A percentile compares a stretch with the other conserved stretches of the same genome.
Conservation (phyloP, 2,329 filamentous ascomycete species). For the Alternaria triticimaculans region DNA sequence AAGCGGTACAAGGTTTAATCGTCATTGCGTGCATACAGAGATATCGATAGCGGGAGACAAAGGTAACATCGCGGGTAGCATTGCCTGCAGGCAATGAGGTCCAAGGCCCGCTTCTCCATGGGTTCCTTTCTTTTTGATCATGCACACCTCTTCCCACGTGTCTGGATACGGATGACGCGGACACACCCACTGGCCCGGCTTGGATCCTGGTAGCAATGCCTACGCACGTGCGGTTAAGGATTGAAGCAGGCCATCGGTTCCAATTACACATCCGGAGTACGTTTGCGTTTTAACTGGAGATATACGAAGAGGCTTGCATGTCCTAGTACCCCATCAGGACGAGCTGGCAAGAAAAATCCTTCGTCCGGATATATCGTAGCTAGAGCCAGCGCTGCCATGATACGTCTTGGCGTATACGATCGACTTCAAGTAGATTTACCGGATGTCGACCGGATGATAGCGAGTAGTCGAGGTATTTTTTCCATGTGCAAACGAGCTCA, state of each 20-base stretch:
- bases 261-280: neutral
- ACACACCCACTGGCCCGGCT: neutral
- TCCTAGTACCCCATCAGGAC: neutral
- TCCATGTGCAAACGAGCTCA: neutral
- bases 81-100: neutral
- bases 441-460: neutral
- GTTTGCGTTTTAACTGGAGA: neutral
- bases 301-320: neutral
- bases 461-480: neutral
- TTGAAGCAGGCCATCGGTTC: neutral
- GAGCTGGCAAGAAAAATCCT: neutral
- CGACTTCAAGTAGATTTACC: neutral
- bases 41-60: neutral
- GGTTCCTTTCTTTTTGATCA: neutral
- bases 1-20: neutral
- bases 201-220: neutral
- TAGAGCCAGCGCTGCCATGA: neutral
- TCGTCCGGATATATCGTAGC: neutral
- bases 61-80: neutral
- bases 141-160: neutral
- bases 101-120: neutral
- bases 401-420: neutral
- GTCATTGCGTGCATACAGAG: neutral
- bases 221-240: neutral
- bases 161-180: neutral